Base-by-base conservation (phyloP, 176 grass and related monocot genomes). In the Saccharum officinarum region DNA sequence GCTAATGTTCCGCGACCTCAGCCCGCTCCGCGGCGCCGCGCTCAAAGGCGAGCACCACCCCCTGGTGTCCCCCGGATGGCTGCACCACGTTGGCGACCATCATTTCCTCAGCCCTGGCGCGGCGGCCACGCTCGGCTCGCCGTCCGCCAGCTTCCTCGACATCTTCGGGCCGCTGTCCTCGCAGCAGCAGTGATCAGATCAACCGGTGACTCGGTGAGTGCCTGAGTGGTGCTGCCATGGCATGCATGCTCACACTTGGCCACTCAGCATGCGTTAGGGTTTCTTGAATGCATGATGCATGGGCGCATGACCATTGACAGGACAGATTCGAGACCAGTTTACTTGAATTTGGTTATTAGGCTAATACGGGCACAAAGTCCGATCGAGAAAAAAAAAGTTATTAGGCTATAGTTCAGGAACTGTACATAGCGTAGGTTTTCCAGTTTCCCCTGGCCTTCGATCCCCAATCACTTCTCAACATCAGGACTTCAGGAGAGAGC, bases 61-160 rank as follows among this genome's bases (percentile, higher is more conserved):
- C 5, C 69, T 89, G 49, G 79, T 92, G 47, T 92, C 90, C 23
- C 90, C 90, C 3, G 82, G 85, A 1, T 95, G 93, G 93, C 81
- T 92, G 45, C 78, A 95, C 30, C 90, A 90, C 26, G 67, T 85
- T 67, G 34, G 84, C 23, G 90, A 92, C 80, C 84, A 84, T 41
- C 84, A 84, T 50, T 92, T 95, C 90, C 67, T 95, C 41, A 87
- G 87, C 85, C 82, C 90, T 76, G 54, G 70, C 46, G 70, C 49
- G 34, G 38, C 57, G 45, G 26, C 67, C n/a, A 10, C 39, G 57
- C 47, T 86, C 82, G 72, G 73, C 41, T 77, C 86, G 30, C 90
- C 93, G 78, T 89, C 92, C 14, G 71, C 59, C 36, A 69, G 36
- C n/a, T 95, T 92, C 85, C 93, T 95, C 79, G 93, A 95, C 90